Evolutionary conservation across 2,329 filamentous ascomycete genomes (phyloP).

Genomic region (Scedosporium apiospermum): DNA sequence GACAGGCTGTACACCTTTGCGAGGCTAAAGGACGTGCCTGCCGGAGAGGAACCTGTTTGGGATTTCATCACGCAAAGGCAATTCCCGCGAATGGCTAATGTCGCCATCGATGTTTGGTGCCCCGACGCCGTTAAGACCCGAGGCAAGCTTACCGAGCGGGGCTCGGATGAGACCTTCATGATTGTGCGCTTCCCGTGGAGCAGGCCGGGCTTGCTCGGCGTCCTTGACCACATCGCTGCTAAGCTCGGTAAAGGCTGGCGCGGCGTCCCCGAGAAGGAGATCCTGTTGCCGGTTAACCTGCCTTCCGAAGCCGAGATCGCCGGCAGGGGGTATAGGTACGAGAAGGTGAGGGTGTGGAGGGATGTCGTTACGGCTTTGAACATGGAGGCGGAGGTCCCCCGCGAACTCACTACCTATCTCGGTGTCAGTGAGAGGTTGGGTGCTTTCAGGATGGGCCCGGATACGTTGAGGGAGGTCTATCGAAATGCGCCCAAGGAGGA

Average conservation of each 20-base stretch:
- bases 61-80: constrained; percentile 62
- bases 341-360: constrained; percentile 57
- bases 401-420: constrained; percentile 54
- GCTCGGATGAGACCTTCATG: constrained; percentile 43
- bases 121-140: constrained; percentile 50
- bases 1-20: constrained; percentile 81
- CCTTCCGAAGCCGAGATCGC: constrained; percentile 49
- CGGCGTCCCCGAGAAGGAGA: constrained; percentile 49
- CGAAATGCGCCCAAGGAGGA: constrained; percentile 49
- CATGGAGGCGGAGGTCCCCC: constrained; percentile 47
- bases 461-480: constrained; percentile 46
- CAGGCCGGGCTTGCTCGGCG: constrained; percentile 37
- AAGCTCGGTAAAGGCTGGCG: constrained; percentile 39
- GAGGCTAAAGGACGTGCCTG: constrained; percentile 35
- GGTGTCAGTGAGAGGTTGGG: constrained; percentile 57
- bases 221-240: constrained; percentile 33
- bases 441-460: constrained; percentile 58
- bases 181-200: constrained; percentile 58
- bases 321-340: constrained; percentile 47
- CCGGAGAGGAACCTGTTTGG: constrained; percentile 42
- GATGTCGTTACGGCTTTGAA: constrained; percentile 47
- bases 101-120: constrained; percentile 59
- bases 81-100: constrained; percentile 59
- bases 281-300: constrained; percentile 55
- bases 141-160: constrained; percentile 35